A percentile compares a stretch with the other conserved stretches of the same genome.
phyloP scores from a whole-genome alignment of 106 monocot genomes.

The Dendrobium officinale region DNA sequence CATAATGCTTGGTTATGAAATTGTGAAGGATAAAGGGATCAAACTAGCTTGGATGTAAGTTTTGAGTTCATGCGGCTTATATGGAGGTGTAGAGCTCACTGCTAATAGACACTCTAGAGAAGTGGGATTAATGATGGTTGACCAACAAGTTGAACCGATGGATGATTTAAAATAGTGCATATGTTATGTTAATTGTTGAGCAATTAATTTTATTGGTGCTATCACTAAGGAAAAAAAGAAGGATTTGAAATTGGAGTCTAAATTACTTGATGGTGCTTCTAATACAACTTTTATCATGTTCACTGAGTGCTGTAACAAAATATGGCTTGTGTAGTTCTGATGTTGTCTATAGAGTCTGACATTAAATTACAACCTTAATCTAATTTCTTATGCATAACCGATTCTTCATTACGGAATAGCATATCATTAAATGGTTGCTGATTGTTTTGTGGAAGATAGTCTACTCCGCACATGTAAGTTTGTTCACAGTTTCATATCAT shows the following conservation, averaged over 20 bases:
- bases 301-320: background rate
- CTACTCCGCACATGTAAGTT: background rate
- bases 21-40: background rate
- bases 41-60: background rate
- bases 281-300: background rate
- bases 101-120: background rate
- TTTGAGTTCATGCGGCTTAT: background rate
- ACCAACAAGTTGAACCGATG: background rate
- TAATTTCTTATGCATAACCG: background rate
- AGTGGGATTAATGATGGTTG: background rate
- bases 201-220: background rate
- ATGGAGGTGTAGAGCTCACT: background rate
- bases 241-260: background rate
- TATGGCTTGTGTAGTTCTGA: background rate
- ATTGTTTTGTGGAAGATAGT: background rate
- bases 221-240: background rate
- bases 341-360: too few relatives aligned
- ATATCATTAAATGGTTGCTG: background rate
- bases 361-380: background rate
- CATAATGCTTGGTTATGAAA: background rate
- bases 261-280: background rate
- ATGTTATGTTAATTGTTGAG: background rate
- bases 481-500: background rate
- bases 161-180: background rate
- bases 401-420: background rate